These are phyloP conservation scores for Leccinum griseonigrum DNA, from an alignment of 1,284 basidiomycete genomes.

Conservation along the genomic window DNA sequence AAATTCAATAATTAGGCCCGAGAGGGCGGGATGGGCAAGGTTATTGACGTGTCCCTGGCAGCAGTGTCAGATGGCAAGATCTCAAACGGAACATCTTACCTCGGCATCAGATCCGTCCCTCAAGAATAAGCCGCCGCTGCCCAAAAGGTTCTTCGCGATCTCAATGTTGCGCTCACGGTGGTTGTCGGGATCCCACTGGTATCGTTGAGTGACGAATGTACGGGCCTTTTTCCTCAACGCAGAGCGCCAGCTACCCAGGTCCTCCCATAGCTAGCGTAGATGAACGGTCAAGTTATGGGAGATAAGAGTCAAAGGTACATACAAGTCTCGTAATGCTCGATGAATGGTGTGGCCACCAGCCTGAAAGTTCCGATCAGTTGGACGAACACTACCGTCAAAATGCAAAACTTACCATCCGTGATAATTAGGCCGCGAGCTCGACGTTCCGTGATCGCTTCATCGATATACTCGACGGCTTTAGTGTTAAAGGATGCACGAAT, in stretches of 20 bases:
- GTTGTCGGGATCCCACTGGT: background rate
- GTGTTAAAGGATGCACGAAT: background rate
- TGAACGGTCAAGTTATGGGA: background rate
- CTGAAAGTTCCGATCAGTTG: background rate
- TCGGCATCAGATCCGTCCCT: background rate
- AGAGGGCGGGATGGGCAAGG: background rate
- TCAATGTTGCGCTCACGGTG: background rate
- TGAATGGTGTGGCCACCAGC: background rate
- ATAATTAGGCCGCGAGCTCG: background rate
- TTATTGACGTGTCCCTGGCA: background rate
- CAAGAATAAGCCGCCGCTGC: background rate
- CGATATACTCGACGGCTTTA: slow-evolving; percentile 2
- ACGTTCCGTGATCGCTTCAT: background rate
- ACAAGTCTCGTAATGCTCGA: background rate
- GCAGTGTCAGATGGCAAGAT: background rate
- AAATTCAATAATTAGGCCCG: background rate
- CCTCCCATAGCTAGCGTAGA: background rate
- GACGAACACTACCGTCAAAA: background rate
- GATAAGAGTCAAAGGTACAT: background rate
- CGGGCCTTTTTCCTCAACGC: background rate
- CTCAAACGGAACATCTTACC: background rate
- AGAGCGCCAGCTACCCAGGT: background rate
- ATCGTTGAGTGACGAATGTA: background rate
- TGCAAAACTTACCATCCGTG: slow-evolving; percentile 4
- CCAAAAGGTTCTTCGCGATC: background rate